Evolutionary conservation across 139 green algal genomes (phyloP), one percentile per base, ranked within the genome.

Genomic region (Pycnococcus provasolii): DNA sequence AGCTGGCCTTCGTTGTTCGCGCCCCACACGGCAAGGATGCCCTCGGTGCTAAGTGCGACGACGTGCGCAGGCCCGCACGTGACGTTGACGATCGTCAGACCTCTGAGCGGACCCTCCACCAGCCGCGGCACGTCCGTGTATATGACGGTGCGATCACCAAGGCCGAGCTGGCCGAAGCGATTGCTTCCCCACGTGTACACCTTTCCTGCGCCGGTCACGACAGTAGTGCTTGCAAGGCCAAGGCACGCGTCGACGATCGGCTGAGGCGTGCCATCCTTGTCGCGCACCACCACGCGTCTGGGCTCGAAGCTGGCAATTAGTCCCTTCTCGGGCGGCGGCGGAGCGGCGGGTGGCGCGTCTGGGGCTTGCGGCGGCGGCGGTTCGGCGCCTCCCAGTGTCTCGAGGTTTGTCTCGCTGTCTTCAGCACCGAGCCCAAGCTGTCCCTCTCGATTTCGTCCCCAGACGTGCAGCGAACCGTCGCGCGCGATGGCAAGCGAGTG

Each of bases 1-100:
- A 74, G 68, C 68, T 74, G 68, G 11, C 68, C 68, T 37, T 68
- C 42, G 60, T 62, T 42, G 59, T 74, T 74, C 3, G 63, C 50
- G 2, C 68, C 68, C 68, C 68, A 74, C 26, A 59, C 63, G 58
- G 58, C 68, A 42, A 74, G 43, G 13, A 9, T 39, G n/a, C 68
- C 68, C 3, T 2, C n/a, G 39, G 42, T 7, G 39, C 59, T 68
- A 3, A 74, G 47, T 2, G 58, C 59, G 6, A 50, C 58, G 54
- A 15, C 60, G 54, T 68, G 62, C 0, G 4, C 46, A 8, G 3
- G 13, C 48, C 8, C 62, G 40, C 15, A 39, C 11, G 67, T 26
- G 5, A 73, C 45, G n/a, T 55, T 59, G 8, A 58, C 55, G 42
- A 73, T 45, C 26, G 48, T 42, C 8, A 62, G 44, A 11, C 42